Conservation (phyloP, 2,329 filamentous ascomycete species). For the Clonostachys rhizophaga region DNA sequence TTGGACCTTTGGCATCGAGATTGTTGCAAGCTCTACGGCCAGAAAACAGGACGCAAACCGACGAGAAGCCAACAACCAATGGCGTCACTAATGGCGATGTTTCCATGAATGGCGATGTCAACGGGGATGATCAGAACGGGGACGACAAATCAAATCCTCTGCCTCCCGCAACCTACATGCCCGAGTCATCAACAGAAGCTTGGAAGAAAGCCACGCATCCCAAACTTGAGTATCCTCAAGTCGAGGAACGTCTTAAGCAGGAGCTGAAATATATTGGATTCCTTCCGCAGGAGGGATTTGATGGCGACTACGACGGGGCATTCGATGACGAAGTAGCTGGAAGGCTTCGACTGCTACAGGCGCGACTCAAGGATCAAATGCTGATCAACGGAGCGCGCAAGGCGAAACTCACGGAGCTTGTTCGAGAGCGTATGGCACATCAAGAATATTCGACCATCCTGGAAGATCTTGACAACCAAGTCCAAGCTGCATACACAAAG, state of each 20-base stretch:
- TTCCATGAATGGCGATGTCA: constrained; percentile 45
- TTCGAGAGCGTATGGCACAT: constrained; percentile 88
- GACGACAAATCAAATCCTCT: constrained; percentile 31
- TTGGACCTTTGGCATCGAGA: constrained; percentile 79
- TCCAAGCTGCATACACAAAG: constrained; percentile 93
- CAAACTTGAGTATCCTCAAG: constrained; percentile 77
- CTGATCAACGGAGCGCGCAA: constrained; percentile 90
- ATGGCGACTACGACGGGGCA: constrained; percentile 80
- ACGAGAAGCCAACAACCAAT: constrained; percentile 52
- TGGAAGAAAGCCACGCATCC: constrained; percentile 75
- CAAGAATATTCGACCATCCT: constrained; percentile 97
- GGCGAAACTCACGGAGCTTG: constrained; percentile 77
- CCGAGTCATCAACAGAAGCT: constrained; percentile 68
- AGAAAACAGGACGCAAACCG: constrained; percentile 56
- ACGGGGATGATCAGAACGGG: constrained; percentile 25
- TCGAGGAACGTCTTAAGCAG: constrained; percentile 87
- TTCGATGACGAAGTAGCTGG: constrained; percentile 93
- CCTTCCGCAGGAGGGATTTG: constrained; percentile 59
- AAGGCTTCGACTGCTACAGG: constrained; percentile 79
- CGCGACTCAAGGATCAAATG: constrained; percentile 75
- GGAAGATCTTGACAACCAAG: constrained; percentile 91
- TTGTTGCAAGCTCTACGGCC: constrained; percentile 78
- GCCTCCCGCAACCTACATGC: constrained; percentile 73
- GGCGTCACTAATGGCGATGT: constrained; percentile 49
- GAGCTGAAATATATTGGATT: constrained; percentile 91